Percentiles rank a stretch among this genome's conserved stretches.
These are phyloP conservation scores for Cyclocybe cylindracea DNA, from an alignment of 768 basidiomycete genomes.

Conservation along the genomic window DNA sequence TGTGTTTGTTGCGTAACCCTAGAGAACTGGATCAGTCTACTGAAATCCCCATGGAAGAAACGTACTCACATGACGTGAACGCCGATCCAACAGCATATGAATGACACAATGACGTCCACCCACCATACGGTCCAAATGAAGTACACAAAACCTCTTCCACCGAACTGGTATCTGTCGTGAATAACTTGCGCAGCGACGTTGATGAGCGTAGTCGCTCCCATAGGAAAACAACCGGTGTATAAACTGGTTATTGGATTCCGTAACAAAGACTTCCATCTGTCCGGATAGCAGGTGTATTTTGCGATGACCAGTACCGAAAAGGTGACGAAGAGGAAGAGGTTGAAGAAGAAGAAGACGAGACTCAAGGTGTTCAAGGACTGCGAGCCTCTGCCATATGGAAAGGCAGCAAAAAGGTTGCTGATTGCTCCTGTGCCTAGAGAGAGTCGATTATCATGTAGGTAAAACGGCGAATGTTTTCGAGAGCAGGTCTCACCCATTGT, in stretches of 20 bases:
- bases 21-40: neutral
- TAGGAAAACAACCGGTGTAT: slow-evolving; percentile 51
- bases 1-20: slow-evolving; percentile 63
- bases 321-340: slow-evolving; percentile 52
- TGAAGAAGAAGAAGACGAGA: slow-evolving; percentile 58
- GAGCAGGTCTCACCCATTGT: slow-evolving; percentile 38
- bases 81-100: slow-evolving; percentile 60
- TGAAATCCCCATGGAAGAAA: neutral
- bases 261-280: slow-evolving; percentile 40
- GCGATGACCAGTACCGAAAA: slow-evolving; percentile 45
- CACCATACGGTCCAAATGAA: slow-evolving; percentile 70
- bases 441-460: neutral
- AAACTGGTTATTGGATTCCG: slow-evolving; percentile 46
- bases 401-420: slow-evolving; percentile 54
- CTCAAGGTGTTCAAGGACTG: slow-evolving; percentile 36
- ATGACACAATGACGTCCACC: slow-evolving; percentile 57
- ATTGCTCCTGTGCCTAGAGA: slow-evolving; percentile 47
- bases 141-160: slow-evolving; percentile 53
- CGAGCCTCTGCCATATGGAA: slow-evolving; percentile 53
- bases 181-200: slow-evolving; percentile 48
- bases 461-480: neutral
- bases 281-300: slow-evolving; percentile 57
- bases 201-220: slow-evolving; percentile 63
- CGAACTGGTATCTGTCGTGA: slow-evolving; percentile 45
- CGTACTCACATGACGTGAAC: slow-evolving; percentile 65